A percentile compares a stretch with the other conserved stretches of the same genome.
phyloP scores from a whole-genome alignment of 2,329 filamentous ascomycete genomes.

The Aspergillus aculeatus region DNA sequence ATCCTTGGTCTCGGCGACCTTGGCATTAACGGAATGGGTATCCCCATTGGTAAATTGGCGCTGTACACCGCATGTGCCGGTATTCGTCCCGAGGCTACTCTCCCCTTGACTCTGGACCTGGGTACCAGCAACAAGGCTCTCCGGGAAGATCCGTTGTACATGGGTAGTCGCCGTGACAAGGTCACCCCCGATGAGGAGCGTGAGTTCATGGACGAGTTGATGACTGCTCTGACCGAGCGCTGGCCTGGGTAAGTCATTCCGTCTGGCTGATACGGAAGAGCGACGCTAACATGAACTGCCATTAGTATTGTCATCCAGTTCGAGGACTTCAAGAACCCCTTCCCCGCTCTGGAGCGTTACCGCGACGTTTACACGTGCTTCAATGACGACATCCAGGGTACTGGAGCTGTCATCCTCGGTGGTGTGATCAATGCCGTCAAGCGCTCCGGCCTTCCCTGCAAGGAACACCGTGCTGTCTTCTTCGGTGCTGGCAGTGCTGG shows the following conservation, averaged over 20 bases:
- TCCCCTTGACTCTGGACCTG: conserved; percentile 63
- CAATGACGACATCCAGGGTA: conserved; percentile 98
- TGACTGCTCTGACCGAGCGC: conserved; percentile 79
- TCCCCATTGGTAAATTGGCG: conserved; percentile 93
- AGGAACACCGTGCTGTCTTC: conserved; percentile 93
- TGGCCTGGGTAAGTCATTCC: conserved; percentile 60
- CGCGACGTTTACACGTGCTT: conserved; percentile 89
- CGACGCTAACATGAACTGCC: conserved; percentile 22
- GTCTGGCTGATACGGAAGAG: conserved; percentile 8
- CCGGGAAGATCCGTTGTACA: conserved; percentile 80
- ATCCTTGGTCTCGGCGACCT: conserved; percentile 90
- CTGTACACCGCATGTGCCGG: conserved; percentile 95
- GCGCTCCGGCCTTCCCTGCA: conserved; percentile 77
- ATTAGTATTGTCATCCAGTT: conserved; percentile 77
- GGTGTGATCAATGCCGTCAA: conserved; percentile 77
- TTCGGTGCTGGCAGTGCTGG: conserved; percentile 93
- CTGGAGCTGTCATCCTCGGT: conserved; percentile 88
- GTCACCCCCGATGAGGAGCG: conserved; percentile 74
- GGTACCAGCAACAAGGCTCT: conserved; percentile 63
- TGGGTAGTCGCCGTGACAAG: conserved; percentile 83
- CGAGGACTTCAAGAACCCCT: conserved; percentile 97
- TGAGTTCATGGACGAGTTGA: conserved; percentile 96
- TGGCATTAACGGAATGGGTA: conserved; percentile 95
- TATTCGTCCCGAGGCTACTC: conserved; percentile 73
- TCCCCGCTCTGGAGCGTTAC: conserved; percentile 89